Evolutionary conservation across 192 early-diverging fungal genomes (phyloP), one percentile per base, ranked within the genome.

Genomic region (Podochytrium sp.): DNA sequence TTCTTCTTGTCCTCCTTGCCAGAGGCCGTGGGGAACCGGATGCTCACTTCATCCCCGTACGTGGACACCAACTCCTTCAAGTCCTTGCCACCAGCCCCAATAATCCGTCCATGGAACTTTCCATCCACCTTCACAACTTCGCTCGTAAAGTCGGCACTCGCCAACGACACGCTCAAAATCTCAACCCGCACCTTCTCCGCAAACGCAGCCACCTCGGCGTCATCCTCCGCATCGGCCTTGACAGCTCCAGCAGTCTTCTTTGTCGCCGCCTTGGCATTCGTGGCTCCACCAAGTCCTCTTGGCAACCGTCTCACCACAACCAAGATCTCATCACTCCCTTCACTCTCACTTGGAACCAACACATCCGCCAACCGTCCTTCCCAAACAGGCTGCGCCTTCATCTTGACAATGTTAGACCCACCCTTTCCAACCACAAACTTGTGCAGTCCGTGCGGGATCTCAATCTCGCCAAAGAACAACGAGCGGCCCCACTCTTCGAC

Each of bases 341-440:
- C 86, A 58, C 80, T 74, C 59, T 82, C 83, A 66, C 87, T 80
- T 34, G 94, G 92, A n/a, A 95, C 90, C 61, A 97, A 86, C 3
- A 94, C 84, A 68, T 91, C 93, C 3, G 95, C 91, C 18, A 84
- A 79, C 0, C 77, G 62, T 30, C 83, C 85, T 5, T 80, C 78
- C 81, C 80, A 85, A 32, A 91, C 90, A 53, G 88, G 85, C 71
- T 87, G 89, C 34, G 85, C 85, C 69, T 92, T 93, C 61, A 98
- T 76, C 64, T 92, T 92, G 71, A 84, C 88, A 69, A 99, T 91
- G 80, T 94, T 92, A 59, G 89, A 88, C 71, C 95, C 95, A 30
- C 88, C 89, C 77, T 95, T 95, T 23, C 97, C 97, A 51, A 98
- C 91, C 30, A 97, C 80, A 73, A 73, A 82, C 34, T 73, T 67